These are phyloP conservation scores for Trichoderma asperelloides DNA, from an alignment of 495 filamentous ascomycete species.

Conservation along the genomic window DNA sequence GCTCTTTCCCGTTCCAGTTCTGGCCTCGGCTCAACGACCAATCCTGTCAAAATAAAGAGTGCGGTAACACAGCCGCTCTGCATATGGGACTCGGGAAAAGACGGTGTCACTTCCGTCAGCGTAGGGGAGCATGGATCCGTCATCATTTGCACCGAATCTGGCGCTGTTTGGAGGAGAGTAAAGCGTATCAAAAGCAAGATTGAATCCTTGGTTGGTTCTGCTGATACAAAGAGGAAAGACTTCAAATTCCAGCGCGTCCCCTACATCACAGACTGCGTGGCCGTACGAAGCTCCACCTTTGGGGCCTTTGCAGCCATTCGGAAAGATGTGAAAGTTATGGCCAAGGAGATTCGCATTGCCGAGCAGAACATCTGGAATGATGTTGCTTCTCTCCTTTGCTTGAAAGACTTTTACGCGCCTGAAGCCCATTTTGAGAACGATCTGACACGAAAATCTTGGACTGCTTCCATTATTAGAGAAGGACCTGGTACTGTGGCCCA, in stretches of 20 bases:
- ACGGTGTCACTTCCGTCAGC: conserved; percentile 70
- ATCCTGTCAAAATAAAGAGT: conserved; percentile 74
- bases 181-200: conserved; percentile 75
- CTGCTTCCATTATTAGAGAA: conserved; percentile 18
- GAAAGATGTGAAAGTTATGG: conserved; percentile 74
- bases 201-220: conserved; percentile 39
- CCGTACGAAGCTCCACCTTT: conserved; percentile 77
- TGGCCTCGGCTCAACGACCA: conserved; percentile 62
- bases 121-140: conserved; percentile 91
- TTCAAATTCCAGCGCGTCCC: conserved; percentile 91
- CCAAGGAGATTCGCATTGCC: conserved; percentile 59
- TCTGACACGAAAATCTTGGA: conserved; percentile 27
- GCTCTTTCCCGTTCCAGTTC: conserved; percentile 24
- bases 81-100: conserved; percentile 85
- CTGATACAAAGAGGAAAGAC: conserved; percentile 58
- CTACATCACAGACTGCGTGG: conserved; percentile 70
- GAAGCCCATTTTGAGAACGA: conserved; percentile 21
- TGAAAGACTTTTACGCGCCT: conserved; percentile 37
- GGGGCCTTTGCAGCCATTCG: conserved; percentile 85
- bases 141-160: conserved; percentile 84
- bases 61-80: conserved; percentile 65
- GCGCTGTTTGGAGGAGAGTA: conserved; percentile 82
- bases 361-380: conserved; percentile 64
- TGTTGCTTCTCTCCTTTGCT: conserved; percentile 57
- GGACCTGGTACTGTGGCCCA: conserved; percentile 29